phyloP scores from a whole-genome alignment of 805 yeast species.

The Ogataea thermomethanolica region DNA sequence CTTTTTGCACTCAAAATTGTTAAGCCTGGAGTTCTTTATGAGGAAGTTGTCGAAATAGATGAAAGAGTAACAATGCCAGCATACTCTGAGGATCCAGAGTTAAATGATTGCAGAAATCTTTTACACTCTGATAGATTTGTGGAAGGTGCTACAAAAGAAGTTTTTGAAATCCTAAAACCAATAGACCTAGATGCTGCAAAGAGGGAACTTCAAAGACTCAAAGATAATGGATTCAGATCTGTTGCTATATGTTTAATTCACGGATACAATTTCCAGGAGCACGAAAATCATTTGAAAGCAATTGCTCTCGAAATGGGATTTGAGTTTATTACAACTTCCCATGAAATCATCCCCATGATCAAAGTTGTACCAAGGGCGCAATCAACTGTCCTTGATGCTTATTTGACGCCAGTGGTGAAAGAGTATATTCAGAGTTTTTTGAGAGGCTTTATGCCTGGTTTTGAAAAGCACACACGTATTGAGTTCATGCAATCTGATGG shows the following conservation, averaged over 20 bases:
- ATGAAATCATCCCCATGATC: slow-evolving; percentile 38
- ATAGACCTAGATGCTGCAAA: slow-evolving; percentile 25
- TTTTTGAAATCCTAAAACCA: slow-evolving; percentile 37
- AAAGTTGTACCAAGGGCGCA: slow-evolving; percentile 40
- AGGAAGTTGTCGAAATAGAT: slow-evolving; percentile 21
- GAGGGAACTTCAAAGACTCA: slow-evolving; percentile 24
- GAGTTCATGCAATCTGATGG: slow-evolving; percentile 61
- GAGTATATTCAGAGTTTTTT: slow-evolving; percentile 38
- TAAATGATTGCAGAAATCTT: slow-evolving; percentile 13
- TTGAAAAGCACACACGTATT: slow-evolving; percentile 34
- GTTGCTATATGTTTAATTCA: slow-evolving; percentile 37
- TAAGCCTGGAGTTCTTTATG: slow-evolving; percentile 22
- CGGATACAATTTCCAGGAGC: slow-evolving; percentile 37
- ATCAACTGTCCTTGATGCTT: slow-evolving; percentile 42
- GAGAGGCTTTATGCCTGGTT: slow-evolving; percentile 32
- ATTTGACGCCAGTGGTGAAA: slow-evolving; percentile 40
- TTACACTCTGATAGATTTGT: slow-evolving; percentile 28
- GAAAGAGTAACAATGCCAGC: slow-evolving; percentile 27
- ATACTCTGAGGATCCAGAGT: slow-evolving; percentile 24
- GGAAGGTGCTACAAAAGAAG: slow-evolving; percentile 39
- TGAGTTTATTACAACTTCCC: slow-evolving; percentile 36
- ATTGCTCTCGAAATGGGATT: slow-evolving; percentile 49
- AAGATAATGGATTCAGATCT: slow-evolving; percentile 29
- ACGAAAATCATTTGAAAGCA: slow-evolving; percentile 34
- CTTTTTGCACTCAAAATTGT: slow-evolving; percentile 22